Conservation (phyloP, 2,329 filamentous ascomycete species). For the Huntiella omanensis region DNA sequence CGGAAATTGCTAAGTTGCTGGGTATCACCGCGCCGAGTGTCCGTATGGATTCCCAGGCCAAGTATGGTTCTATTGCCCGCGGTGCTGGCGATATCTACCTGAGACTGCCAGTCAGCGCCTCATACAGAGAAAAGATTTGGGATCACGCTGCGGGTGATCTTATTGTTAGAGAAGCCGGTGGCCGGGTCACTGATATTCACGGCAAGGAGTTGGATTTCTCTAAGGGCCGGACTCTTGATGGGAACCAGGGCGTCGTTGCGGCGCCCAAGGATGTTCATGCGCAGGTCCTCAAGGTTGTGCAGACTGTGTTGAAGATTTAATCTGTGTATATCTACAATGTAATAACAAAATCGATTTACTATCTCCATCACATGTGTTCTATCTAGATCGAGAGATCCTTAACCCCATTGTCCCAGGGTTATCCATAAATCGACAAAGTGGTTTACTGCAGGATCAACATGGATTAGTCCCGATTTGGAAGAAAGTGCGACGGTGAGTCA, state of each 20-base stretch:
- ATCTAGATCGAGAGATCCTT: background rate
- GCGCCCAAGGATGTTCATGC: constrained; percentile 60
- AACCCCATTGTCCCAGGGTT: too few species aligned
- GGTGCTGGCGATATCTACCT: constrained; percentile 92
- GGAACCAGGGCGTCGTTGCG: constrained; percentile 88
- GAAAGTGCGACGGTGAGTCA: background rate
- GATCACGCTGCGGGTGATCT: constrained; percentile 92
- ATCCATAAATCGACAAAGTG: background rate
- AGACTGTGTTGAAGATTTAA: constrained; percentile 45
- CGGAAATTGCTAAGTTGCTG: constrained; percentile 53
- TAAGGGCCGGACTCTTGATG: constrained; percentile 63
- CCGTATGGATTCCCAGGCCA: constrained; percentile 93
- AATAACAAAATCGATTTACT: background rate
- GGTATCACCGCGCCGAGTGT: constrained; percentile 82
- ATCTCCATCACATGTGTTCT: background rate
- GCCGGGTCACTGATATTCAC: constrained; percentile 72
- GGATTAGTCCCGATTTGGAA: background rate
- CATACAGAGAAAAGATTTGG: constrained; percentile 99
- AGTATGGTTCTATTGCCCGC: constrained; percentile 87
- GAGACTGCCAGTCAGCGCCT: constrained; percentile 63
- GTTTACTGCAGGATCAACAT: background rate
- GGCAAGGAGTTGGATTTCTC: constrained; percentile 77
- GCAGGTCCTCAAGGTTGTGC: constrained; percentile 63
- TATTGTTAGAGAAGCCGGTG: constrained; percentile 85
- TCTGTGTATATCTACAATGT: too few species aligned